These are phyloP conservation scores for Solanum chaucha DNA, from an alignment of 257 asterid genomes.

Conservation along the genomic window DNA sequence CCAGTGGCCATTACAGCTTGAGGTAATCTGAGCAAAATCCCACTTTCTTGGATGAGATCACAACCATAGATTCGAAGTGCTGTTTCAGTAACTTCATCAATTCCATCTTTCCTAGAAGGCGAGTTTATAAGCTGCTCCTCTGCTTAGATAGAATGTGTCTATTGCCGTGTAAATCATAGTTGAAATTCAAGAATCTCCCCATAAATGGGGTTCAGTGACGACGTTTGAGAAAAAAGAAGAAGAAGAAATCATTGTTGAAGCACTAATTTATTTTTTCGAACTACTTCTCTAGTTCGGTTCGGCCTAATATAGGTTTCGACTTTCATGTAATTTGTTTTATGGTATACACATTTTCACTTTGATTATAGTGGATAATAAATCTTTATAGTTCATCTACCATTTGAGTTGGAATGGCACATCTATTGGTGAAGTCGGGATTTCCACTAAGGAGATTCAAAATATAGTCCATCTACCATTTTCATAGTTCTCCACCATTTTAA, in stretches of 20 bases:
- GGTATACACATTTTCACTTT: not conserved
- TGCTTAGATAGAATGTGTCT: slow-evolving; percentile 62
- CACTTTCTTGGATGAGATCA: too few species aligned
- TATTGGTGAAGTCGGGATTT: not conserved
- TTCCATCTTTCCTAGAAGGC: too few species aligned
- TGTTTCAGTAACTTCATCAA: too few species aligned
- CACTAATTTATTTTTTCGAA: not conserved
- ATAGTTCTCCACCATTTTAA: not conserved
- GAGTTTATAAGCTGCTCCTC: too few species aligned
- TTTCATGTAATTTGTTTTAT: not conserved
- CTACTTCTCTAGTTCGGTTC: not conserved
- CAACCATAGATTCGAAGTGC: too few species aligned
- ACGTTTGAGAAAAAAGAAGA: not conserved
- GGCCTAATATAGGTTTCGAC: not conserved
- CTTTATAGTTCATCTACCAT: not conserved
- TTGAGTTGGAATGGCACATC: not conserved
- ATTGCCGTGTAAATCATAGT: slow-evolving; percentile 80
- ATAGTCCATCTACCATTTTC: not conserved
- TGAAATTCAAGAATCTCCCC: not conserved
- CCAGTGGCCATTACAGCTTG: too few species aligned
- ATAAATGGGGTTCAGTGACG: not conserved
- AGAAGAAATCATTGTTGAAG: not conserved
- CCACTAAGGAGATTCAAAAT: not conserved
- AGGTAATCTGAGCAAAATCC: too few species aligned
- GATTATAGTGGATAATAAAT: not conserved